Evolutionary conservation across 1,284 basidiomycete genomes (phyloP).

Genomic region (Fomitopsis schrenkii): DNA sequence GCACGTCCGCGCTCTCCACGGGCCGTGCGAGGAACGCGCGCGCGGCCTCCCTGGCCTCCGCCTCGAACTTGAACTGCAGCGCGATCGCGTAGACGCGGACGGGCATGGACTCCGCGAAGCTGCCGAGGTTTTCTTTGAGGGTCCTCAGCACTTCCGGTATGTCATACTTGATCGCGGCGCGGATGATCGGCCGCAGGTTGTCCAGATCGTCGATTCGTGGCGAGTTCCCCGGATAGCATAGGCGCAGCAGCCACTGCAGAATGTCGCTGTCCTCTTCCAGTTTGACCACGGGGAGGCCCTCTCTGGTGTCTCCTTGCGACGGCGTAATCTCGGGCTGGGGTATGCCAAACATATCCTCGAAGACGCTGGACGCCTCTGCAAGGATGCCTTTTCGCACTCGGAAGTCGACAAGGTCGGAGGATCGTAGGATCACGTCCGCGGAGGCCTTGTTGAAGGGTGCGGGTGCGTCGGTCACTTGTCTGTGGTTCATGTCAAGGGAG

Average conservation of each 20-base stretch:
- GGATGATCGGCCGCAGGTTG: conserved; percentile 23
- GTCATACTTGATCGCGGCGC: conserved; percentile 33
- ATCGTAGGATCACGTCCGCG: conserved; percentile 26
- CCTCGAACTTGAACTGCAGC: background rate
- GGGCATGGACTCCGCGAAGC: conserved; percentile 26
- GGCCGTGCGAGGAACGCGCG: background rate
- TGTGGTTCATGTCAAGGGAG: background rate
- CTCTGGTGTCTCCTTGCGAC: background rate
- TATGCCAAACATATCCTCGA: conserved; percentile 5
- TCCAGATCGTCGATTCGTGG: conserved; percentile 8
- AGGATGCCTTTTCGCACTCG: conserved; percentile 11
- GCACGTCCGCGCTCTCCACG: conserved; percentile 6
- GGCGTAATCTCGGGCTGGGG: background rate
- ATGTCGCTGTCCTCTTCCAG: conserved; percentile 12
- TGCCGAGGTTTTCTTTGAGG: conserved; percentile 12
- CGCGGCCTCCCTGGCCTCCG: conserved; percentile 8
- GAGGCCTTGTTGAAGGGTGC: conserved; percentile 9
- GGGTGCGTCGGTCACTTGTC: background rate
- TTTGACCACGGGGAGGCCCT: background rate
- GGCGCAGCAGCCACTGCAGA: conserved; percentile 19
- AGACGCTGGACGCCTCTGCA: conserved; percentile 16
- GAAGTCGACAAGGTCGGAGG: conserved; percentile 16
- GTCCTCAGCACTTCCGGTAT: conserved; percentile 25
- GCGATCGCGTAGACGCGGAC: conserved; percentile 34
- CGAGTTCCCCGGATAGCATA: conserved; percentile 20